These are phyloP conservation scores for Spizellomyces punctatus DNA, from an alignment of 192 early-diverging fungal genomes.

Conservation along the genomic window DNA sequence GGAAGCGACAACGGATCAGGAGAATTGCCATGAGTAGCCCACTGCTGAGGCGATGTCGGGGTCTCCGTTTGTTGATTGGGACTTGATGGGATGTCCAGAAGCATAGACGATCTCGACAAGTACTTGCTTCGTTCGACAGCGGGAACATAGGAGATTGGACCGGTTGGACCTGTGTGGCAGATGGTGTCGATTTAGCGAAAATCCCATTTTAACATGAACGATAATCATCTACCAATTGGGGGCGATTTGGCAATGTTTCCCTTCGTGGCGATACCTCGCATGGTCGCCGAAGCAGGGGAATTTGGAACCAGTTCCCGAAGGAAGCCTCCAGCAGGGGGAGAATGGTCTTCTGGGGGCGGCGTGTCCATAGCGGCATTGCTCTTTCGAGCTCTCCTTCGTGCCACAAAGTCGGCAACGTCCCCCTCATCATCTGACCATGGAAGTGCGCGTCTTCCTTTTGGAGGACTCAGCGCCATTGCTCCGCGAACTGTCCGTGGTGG, in stretches of 20 bases:
- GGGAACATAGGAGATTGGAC: slow-evolving; percentile 26
- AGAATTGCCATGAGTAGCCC: neutral
- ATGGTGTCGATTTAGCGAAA: neutral
- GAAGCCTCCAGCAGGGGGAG: slow-evolving; percentile 19
- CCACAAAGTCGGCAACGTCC: slow-evolving; percentile 30
- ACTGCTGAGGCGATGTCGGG: slow-evolving; percentile 24
- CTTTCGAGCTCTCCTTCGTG: slow-evolving; percentile 2
- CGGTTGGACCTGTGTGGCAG: slow-evolving; percentile 12
- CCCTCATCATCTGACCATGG: slow-evolving; percentile 44
- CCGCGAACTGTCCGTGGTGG: slow-evolving; percentile 25
- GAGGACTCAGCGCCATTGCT: slow-evolving; percentile 4
- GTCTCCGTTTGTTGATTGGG: slow-evolving; percentile 24
- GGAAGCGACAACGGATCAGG: slow-evolving; percentile 24
- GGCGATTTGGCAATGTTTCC: slow-evolving; percentile 29
- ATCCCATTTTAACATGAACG: neutral
- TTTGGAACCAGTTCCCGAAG: slow-evolving; percentile 24
- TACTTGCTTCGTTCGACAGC: slow-evolving; percentile 25
- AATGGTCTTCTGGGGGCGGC: neutral
- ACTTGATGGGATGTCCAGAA: slow-evolving; percentile 17
- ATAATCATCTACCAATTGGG: slow-evolving; percentile 7
- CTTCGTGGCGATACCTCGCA: slow-evolving; percentile 25
- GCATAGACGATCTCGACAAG: slow-evolving; percentile 3
- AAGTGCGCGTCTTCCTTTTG: slow-evolving; percentile 25
- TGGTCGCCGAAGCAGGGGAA: slow-evolving; percentile 23
- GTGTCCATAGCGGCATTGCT: neutral